Evolutionary conservation across 805 yeast species (phyloP), one percentile per base, ranked within the genome.

Genomic region (Diddensiella transvaalensis): DNA sequence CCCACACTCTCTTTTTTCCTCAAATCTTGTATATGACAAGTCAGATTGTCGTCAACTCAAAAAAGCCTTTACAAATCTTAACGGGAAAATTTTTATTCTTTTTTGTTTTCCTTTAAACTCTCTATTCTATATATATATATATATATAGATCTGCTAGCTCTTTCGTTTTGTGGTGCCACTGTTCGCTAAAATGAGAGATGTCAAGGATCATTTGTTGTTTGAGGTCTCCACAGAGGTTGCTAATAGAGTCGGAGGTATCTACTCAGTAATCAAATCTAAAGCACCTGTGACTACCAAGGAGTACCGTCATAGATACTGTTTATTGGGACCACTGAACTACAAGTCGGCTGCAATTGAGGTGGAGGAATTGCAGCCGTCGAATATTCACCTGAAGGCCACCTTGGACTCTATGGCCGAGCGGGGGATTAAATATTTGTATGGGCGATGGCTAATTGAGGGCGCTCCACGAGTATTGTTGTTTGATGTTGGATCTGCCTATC

Each of bases 151-250:
- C 17, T 17, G 21, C 8, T 26, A 26, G 18, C 26, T 32, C 35
- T 30, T 15, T 41, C 21, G 42, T 26, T 44, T 53, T 49, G 50
- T 24, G 29, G 26, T 19, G 17, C 32, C 6, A 22, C 33, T 21
- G 13, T 19, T 36, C 38, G 4, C 29, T 22, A 17, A 35, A 35
- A 35, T 35, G 88, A 79, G 98, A 70, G 96, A 88, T 73, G 82
- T 91, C 53, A 80, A 84, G 60, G 83, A 87, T 66, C 96, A 88
- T 64, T 73, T 90, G 47, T 76, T 93, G 43, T 89, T 91, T 62
- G 99, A 91, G 72, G 85, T 87, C 40, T 96, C 98, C 53, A 91
- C 99, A 1, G 99, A 91, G 66, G 97, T 91, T 44, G 98, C 98
- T 60, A 90, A 93, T 73, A 77, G 95, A 60, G 98, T 91, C 19